Evolutionary conservation across 2,329 filamentous ascomycete genomes (phyloP), one percentile per base, ranked within the genome.

Genomic region (Xylariomycetidae sp.): DNA sequence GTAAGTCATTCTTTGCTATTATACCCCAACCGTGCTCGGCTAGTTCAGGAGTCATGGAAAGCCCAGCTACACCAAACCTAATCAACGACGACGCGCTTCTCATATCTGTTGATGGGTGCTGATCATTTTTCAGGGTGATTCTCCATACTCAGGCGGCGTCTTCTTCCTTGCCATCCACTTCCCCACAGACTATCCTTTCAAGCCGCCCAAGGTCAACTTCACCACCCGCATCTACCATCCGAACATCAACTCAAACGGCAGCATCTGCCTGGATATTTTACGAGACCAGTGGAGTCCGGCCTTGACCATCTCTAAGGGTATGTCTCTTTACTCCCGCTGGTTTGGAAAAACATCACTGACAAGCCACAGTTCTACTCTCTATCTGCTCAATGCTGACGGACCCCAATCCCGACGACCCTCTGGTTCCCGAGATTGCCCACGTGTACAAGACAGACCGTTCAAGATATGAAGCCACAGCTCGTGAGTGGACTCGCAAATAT

Each of bases 321-420:
- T 37, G 67, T 48, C 11, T 31, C 44, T 27, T 33, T 16, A 20
- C 14, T 4, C 9, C 15, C 3, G 1, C 11, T 7, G 4, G 4
- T 8, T 15, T 15, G 23, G 32, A 13, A 20, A 20, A 5, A n/a
- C 10, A 14, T 41, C 45, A 45, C 27, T 35, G 3, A 34, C 14
- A 8, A 13, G 4, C 4, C 15, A 15, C 41, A 97, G 92, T 98
- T 37, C 77, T 98, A 17, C 80, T 98, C 48, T 97, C 92, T 38
- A 98, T 98, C 74, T 98, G 92, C 77, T 98, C 92, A 34, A 97
- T 98, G 92, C 75, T 98, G 64, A 98, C 92, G 59, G 92, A 98
- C 71, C 92, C 92, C 53, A 98, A 98, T 77, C 92, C 92, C 47
- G 92, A 98, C 64, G 92, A 98, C 67, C 92, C 92, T 59, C 82